Percentiles rank a stretch among this genome's conserved stretches.
phyloP scores from a whole-genome alignment of 78 protist genomes.

The Dictyostelium purpureum region DNA sequence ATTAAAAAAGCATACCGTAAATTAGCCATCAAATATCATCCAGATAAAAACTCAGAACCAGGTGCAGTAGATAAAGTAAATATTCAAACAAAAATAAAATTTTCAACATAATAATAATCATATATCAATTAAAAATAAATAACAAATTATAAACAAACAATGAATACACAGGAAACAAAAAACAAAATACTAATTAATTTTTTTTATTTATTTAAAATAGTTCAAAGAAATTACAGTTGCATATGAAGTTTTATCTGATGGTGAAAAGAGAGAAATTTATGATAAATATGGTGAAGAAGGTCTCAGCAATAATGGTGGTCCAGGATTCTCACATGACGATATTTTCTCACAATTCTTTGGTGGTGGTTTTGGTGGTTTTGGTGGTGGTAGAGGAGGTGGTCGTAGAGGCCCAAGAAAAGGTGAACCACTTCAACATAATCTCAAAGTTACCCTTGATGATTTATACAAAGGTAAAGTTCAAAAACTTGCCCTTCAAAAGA shows the following conservation, averaged over 20 bases:
- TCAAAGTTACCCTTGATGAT: slow-evolving; percentile 92
- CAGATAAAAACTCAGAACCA: slow-evolving; percentile 95
- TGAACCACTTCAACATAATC: slow-evolving; percentile 73
- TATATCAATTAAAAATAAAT: too few species aligned
- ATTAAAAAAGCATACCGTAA: slow-evolving; percentile 91
- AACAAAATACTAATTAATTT: too few species aligned
- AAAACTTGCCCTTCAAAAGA: slow-evolving; percentile 90
- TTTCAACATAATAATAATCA: too few species aligned
- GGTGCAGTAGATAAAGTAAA: slow-evolving; percentile 52
- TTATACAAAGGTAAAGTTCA: slow-evolving; percentile 95
- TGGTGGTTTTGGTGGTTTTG: slow-evolving; percentile 87
- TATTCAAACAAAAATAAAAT: neutral
- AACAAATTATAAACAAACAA: too few species aligned
- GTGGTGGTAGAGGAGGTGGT: slow-evolving; percentile 77
- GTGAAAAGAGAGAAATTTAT: slow-evolving; percentile 91
- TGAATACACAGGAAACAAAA: too few species aligned
- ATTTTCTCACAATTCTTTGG: slow-evolving; percentile 91
- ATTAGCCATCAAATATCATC: slow-evolving; percentile 97
- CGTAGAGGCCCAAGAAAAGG: slow-evolving; percentile 80
- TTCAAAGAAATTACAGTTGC: slow-evolving; percentile 95
- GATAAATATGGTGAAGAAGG: slow-evolving; percentile 96
- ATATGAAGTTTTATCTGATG: slow-evolving; percentile 93
- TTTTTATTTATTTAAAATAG: neutral
- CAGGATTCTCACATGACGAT: slow-evolving; percentile 74
- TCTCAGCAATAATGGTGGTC: slow-evolving; percentile 88